These are phyloP conservation scores for Aspergillus quadricinctus DNA, from an alignment of 2,329 filamentous ascomycete species.

Conservation along the genomic window DNA sequence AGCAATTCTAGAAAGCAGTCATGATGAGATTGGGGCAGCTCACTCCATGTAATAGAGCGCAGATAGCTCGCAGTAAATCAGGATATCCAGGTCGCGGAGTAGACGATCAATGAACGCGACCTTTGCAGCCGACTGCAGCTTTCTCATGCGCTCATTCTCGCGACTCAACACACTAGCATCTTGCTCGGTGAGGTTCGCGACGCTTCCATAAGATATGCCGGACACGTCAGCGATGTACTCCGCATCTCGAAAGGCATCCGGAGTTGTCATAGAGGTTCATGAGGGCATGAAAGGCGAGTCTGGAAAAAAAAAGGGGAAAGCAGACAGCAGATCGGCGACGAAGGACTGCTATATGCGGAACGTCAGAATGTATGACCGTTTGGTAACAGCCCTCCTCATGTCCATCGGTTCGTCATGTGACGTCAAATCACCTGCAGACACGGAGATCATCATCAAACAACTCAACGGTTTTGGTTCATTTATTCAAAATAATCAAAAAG, in stretches of 20 bases:
- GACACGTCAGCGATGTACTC: conserved; percentile 45
- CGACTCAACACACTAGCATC: conserved; percentile 13
- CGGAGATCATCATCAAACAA: background rate
- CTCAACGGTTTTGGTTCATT: background rate
- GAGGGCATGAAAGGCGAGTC: conserved; percentile 29
- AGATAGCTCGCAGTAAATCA: conserved; percentile 59
- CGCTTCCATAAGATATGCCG: conserved; percentile 32
- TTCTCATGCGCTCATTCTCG: conserved; percentile 27
- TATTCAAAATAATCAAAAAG: conserved; percentile 5
- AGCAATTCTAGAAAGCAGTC: background rate
- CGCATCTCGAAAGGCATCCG: conserved; percentile 44
- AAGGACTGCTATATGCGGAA: background rate
- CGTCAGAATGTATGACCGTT: background rate
- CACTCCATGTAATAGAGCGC: conserved; percentile 62
- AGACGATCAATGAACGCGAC: conserved; percentile 51
- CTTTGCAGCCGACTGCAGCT: conserved; percentile 37
- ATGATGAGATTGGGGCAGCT: conserved; percentile 20
- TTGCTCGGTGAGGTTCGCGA: conserved; percentile 12
- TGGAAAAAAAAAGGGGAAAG: background rate
- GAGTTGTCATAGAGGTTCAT: conserved; percentile 47
- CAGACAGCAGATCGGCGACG: background rate
- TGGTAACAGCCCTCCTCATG: background rate
- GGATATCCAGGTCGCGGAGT: conserved; percentile 54
- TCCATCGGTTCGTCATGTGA: background rate
- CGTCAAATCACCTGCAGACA: background rate